These are phyloP conservation scores for Gossypium raimondii DNA, from an alignment of 345 rosid genomes.

Conservation along the genomic window DNA sequence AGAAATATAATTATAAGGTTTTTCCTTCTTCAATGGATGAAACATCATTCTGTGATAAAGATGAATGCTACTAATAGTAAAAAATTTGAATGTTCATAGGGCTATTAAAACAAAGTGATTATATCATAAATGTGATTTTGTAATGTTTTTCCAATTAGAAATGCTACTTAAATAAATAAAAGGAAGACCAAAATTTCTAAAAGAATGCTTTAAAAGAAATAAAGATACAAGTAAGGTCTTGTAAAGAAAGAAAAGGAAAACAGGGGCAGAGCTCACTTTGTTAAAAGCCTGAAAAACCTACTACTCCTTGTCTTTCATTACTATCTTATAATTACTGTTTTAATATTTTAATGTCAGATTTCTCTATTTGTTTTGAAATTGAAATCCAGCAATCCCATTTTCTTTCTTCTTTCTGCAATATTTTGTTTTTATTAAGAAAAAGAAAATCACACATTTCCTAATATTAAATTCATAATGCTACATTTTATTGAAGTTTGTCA, in stretches of 20 bases:
- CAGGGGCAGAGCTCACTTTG: not conserved
- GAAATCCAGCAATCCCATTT: too few relatives aligned
- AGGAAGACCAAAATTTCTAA: not conserved
- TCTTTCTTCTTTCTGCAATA: too few relatives aligned
- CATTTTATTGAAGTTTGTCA: too few relatives aligned
- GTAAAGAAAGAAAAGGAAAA: not conserved
- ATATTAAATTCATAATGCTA: too few relatives aligned
- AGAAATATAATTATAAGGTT: not conserved
- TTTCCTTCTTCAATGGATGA: not conserved
- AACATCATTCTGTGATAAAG: not conserved
- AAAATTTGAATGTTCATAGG: too few relatives aligned
- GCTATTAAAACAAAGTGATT: not conserved
- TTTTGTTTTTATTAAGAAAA: too few relatives aligned
- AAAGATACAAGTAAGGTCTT: not conserved
- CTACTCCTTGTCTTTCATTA: too few relatives aligned
- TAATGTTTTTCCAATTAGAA: too few relatives aligned
- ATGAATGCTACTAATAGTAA: too few relatives aligned
- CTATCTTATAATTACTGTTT: not conserved
- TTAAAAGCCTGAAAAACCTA: not conserved
- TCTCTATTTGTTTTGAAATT: not conserved
- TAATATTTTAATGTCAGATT: too few relatives aligned
- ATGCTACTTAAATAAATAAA: not conserved
- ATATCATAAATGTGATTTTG: not conserved
- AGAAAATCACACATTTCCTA: too few relatives aligned
- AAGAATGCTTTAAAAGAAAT: not conserved